Base-by-base conservation (phyloP, 257 asterid species). In the Fraxinus quadrangulata region DNA sequence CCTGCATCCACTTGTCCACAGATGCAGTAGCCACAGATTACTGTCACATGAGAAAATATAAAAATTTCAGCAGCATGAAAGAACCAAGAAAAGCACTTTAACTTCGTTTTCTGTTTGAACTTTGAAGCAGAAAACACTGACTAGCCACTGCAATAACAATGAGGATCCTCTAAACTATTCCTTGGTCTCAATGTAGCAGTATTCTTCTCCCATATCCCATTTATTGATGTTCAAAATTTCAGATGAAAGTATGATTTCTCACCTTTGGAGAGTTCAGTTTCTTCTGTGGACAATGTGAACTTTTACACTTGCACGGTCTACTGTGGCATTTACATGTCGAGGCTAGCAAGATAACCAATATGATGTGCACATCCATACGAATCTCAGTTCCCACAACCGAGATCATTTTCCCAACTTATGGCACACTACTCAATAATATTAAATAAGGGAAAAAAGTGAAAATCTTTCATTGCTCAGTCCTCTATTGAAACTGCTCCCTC, bases 401-500 rank as follows among this genome's bases (percentile, higher is more conserved):
- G 49, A 1, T 42, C 0, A 42, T 42, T 42, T 42, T 11, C 49
- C 49, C 49, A 42, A 42, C 49, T 11, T 42, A 11, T 42, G 49
- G 49, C 49, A 12, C 17, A 1, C 47, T 42, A 42, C 49, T 42
- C 42, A 37, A 37, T 37, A 37, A 39, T 9, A 39, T 39, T 39
- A 39, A 39, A 39, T 8, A 39, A 39, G 45, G 45, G 45, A 39
- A 42, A 13, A 11, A 42, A 42, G 51, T 11, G 17, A 42, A 42
- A 37, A 11, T 11, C 17, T 42, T 42, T 42, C 19, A 13, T 17
- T 2, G 17, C 5, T 42, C 17, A 42, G 51, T 11, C 17, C 51
- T 51, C 45, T 8, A 0, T 74, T 65, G 74, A 67, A 49, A 69
- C 70, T 45, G 81, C 24, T 68, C 84, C 66, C 33, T 79, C 81